Base-by-base conservation (phyloP, 805 yeast species). In the Wickerhamiella parazyma region DNA sequence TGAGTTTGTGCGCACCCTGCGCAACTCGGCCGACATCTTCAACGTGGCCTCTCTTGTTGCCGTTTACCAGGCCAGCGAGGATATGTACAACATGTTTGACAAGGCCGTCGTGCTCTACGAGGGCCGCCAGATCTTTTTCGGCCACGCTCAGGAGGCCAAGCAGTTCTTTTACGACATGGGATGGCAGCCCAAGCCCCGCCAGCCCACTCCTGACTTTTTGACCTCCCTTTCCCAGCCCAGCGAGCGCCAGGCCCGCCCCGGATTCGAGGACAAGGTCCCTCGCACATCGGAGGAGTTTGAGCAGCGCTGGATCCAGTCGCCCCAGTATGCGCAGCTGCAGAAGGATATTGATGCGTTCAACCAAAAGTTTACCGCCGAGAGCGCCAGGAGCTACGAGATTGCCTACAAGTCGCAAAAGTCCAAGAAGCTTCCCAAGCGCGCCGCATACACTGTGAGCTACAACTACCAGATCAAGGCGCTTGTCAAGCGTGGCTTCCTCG, bases 181-280 rank as follows among this genome's bases (percentile, higher is more conserved):
- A 17, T 80, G 66, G 52, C 58, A 64, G 31, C 75, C 78, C 49
- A 81, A 80, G 18, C 64, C 71, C 6, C 68, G 85, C 53, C 82
- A 76, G 62, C 70, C 80, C 2, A 74, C 83, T 12, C 80, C 84
- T 11, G 85, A 79, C 55, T 79, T 77, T 56, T 61, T 78, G 53
- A 78, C 84, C 1, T 74, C 83, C 1, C 67, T 78, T 10, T 76
- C 86, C 8, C 80, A 76, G 56, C 82, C 84, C 7, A 62, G 63
- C 5, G 85, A 78, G 41, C 68, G 86, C 55, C 60, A 52, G 46
- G 55, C 72, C 2, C 60, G 61, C 42, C 55, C 61, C 20, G 83
- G 80, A 1, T 65, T 48, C 51, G 77, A 71, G 46, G 51, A 62
- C 33, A 57, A 56, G 44, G 77, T 78, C 18, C 91, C 91, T 5